Base-by-base conservation (phyloP, 208 protist genomes). In the Wallacemonas sp. region DNA sequence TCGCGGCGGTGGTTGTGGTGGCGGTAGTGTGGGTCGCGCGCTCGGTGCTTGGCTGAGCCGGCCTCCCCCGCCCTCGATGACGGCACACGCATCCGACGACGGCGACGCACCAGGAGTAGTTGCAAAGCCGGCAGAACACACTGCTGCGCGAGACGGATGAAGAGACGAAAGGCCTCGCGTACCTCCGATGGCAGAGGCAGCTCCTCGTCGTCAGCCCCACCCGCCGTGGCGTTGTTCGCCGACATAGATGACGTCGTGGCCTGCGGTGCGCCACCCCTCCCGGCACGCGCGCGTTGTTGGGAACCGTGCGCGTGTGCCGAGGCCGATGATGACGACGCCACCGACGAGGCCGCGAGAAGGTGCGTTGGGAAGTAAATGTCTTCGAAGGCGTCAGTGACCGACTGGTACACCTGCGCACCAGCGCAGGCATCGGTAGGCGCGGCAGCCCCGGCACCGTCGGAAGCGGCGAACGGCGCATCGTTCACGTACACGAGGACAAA, bases 101-200 rank as follows among this genome's bases (percentile, higher is more conserved):
- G 50, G 26, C 50, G 50, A 13, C 50, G 50, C 3, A 57, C 29
- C 6, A 57, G 29, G 6, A 48, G 38, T 0, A 48, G 24, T 19
- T 30, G 38, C 38, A 62, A 37, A 4, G 55, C 55, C 32, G 39
- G 55, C 12, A 37, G 55, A 33, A 46, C 10, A 24, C 55, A 62
- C 26, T 62, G 17, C 60, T 54, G 42, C 3, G 42, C 38, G 19
- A 54, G 38, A 0, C 60, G 60, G 21, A 65, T 13, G 19, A 65
- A 65, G 1, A 54, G 33, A 26, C 60, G 38, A 21, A 65, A 65
- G 29, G 60, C 27, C 22, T 65, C 60, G 26, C 36, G 60, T 29
- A 65, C 17, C 26, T 65, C 60, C 4, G 55, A 62, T 24, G 55
- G 39, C 21, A 36, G 55, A 33, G 55, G 34, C 36, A 62, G 55